These are phyloP conservation scores for Pythium sp. DNA, from an alignment of 352 stramenopile genomes.

Conservation along the genomic window DNA sequence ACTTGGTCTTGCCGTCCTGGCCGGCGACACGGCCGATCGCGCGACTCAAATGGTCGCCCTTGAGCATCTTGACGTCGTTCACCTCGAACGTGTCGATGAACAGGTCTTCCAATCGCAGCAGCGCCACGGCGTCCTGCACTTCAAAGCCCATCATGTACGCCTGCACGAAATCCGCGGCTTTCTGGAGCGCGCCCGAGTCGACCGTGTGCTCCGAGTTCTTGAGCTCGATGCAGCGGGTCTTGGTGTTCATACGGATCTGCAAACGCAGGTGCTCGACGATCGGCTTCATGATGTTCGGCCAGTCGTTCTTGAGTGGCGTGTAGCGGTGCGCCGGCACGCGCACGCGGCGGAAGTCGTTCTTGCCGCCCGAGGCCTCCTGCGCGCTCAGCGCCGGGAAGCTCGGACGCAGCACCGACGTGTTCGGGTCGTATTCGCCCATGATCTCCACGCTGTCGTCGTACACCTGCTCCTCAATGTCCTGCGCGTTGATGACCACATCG, in stretches of 20 bases:
- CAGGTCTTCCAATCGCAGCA: slow-evolving; percentile 98
- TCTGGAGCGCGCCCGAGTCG: slow-evolving; percentile 95
- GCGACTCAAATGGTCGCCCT: slow-evolving; percentile 98
- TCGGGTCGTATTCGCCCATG: slow-evolving; percentile 36
- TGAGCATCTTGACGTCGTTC: slow-evolving; percentile 96
- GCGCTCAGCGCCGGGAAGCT: slow-evolving; percentile 78
- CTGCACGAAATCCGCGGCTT: slow-evolving; percentile 96
- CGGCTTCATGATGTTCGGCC: slow-evolving; percentile 98
- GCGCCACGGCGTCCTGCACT: slow-evolving; percentile 95
- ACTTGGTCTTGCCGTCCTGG: slow-evolving; percentile 99
- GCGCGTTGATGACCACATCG: slow-evolving; percentile 57
- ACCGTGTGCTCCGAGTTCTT: slow-evolving; percentile 93
- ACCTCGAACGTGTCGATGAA: slow-evolving; percentile 99
- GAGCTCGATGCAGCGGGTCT: slow-evolving; percentile 98
- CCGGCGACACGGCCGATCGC: slow-evolving; percentile 98
- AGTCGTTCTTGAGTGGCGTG: slow-evolving; percentile 98
- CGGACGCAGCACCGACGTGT: slow-evolving; percentile 35
- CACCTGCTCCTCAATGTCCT: slow-evolving; percentile 50
- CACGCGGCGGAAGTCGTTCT: slow-evolving; percentile 95
- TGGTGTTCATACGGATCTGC: slow-evolving; percentile 98
- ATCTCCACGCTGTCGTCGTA: slow-evolving; percentile 55
- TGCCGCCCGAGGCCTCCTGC: slow-evolving; percentile 76
- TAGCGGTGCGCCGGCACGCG: slow-evolving; percentile 96
- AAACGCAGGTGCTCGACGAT: slow-evolving; percentile 98
- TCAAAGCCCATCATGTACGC: slow-evolving; percentile 99